These are phyloP conservation scores for Seiridium unicorne DNA, from an alignment of 2,329 filamentous ascomycete species.

Conservation along the genomic window DNA sequence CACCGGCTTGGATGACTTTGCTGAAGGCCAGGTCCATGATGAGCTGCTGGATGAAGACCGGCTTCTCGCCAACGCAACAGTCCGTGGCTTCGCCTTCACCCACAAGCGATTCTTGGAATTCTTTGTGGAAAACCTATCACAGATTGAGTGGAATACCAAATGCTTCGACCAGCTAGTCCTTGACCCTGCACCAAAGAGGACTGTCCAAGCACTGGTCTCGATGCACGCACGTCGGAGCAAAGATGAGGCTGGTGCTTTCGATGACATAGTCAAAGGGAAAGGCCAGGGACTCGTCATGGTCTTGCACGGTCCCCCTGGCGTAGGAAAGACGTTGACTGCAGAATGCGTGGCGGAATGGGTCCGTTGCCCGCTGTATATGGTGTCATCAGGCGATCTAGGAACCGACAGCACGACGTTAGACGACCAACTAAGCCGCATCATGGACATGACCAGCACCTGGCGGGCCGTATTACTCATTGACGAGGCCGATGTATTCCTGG, in stretches of 20 bases:
- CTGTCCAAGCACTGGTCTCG: conserved; percentile 17
- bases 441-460: conserved; percentile 40
- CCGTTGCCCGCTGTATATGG: conserved; percentile 28
- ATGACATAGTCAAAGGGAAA: conserved; percentile 15
- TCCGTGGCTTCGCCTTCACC: conserved; percentile 29
- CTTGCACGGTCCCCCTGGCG: conserved; percentile 43
- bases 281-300: conserved; percentile 42
- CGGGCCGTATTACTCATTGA: conserved; percentile 29
- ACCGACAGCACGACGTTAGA: conserved; percentile 21
- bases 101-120: conserved; percentile 30
- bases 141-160: conserved; percentile 16
- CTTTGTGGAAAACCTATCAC: conserved; percentile 9
- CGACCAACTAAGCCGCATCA: conserved; percentile 15
- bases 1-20: conserved; percentile 18
- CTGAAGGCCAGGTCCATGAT: conserved; percentile 15
- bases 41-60: conserved; percentile 25
- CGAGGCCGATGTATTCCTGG: conserved; percentile 28
- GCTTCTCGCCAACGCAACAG: conserved; percentile 20
- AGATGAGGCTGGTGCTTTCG: conserved; percentile 14
- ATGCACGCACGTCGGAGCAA: conserved; percentile 12
- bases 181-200: conserved; percentile 15
- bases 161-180: conserved; percentile 21
- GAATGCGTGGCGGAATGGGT: conserved; percentile 30
- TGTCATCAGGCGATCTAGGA: conserved; percentile 27
- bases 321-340: conserved; percentile 38